Evolutionary conservation across 768 basidiomycete genomes (phyloP), one percentile per base, ranked within the genome.

Genomic region (Grammothele lineata): DNA sequence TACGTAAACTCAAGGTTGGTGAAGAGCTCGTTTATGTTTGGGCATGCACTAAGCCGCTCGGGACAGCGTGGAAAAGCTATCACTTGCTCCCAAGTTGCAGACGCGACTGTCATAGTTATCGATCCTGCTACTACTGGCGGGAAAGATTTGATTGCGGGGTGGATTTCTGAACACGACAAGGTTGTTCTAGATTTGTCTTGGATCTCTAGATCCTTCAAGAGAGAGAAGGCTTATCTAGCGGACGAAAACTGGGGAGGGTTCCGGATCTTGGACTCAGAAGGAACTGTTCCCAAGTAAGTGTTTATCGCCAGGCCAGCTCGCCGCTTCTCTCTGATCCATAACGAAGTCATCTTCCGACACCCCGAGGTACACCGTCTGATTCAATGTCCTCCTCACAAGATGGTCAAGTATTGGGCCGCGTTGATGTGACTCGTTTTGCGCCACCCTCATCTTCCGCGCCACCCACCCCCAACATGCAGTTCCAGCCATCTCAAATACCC

Each of bases 291-390:
- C n/a, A n/a, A n/a, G n/a, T n/a, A n/a, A n/a, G n/a, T n/a, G n/a
- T n/a, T n/a, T n/a, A n/a, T n/a, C n/a, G n/a, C n/a, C n/a, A n/a
- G n/a, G n/a, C n/a, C n/a, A n/a, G n/a, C n/a, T n/a, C n/a, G n/a
- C n/a, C n/a, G n/a, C n/a, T n/a, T n/a, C n/a, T n/a, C n/a, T n/a
- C n/a, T n/a, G n/a, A n/a, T n/a, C n/a, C n/a, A n/a, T 54, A 39
- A 75, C 81, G 76, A 77, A 79, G 77, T 57, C 72, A 76, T 44
- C 60, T 84, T 43, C 81, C 82, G 25, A 84, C 82, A 3, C 83
- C 83, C 15, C 70, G 82, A 22, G 68, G 71, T 14, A 82, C 80
- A 12, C 81, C 81, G 14, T 37, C 45, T 2, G 50, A 54, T n/a
- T n/a, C n/a, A n/a, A n/a, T n/a, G n/a, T n/a, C n/a, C n/a, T n/a